Evolutionary conservation across 805 yeast genomes (phyloP), one percentile per base, ranked within the genome.

Genomic region (Saccharomyces mikatae): DNA sequence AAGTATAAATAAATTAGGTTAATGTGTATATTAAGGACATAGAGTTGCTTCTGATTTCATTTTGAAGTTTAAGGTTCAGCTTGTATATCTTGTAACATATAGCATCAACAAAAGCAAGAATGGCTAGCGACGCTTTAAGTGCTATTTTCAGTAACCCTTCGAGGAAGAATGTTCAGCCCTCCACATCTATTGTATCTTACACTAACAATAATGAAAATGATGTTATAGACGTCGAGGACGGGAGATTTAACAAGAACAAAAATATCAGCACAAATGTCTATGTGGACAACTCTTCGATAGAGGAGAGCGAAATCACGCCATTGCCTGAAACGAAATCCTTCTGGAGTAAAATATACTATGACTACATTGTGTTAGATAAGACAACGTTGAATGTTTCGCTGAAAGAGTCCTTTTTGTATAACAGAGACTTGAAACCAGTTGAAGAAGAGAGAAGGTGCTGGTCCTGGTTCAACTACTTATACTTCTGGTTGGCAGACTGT

Each of bases 401-500:
- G 2, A 60, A 80, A 2, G 88, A 87, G 63, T 74, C 84, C 58
- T 89, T 86, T 62, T 75, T 89, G 41, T 80, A 77, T 65, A 89
- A 89, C 70, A 76, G 77, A 60, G 97, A 89, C 72, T 76, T 89
- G 63, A 80, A 81, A 59, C 96, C 96, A 0, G 89, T 89, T 3
- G 92, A 88, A 65, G 76, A 71, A 14, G 79, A 73, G 3, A 81
- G 96, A 63, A 76, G 96, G 63, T 78, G 80, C n/a, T 89, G 97
- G 97, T 73, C 80, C 29, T 87, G 96, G 95, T 83, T 75, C 69
- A 87, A 89, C 68, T 89, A 74, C 66, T 83, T 86, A 13, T 82
- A 80, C 59, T 86, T 87, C 62, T 89, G 97, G 97, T 70, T 89
- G 55, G 89, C 96, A 0, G 97, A 89, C 67, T 83, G 96, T 31